Percentiles rank a stretch among this genome's conserved stretches.
Evolutionary conservation across 2,329 filamentous ascomycete species (phyloP).

Genomic region (Stagonosporopsis tanaceti): DNA sequence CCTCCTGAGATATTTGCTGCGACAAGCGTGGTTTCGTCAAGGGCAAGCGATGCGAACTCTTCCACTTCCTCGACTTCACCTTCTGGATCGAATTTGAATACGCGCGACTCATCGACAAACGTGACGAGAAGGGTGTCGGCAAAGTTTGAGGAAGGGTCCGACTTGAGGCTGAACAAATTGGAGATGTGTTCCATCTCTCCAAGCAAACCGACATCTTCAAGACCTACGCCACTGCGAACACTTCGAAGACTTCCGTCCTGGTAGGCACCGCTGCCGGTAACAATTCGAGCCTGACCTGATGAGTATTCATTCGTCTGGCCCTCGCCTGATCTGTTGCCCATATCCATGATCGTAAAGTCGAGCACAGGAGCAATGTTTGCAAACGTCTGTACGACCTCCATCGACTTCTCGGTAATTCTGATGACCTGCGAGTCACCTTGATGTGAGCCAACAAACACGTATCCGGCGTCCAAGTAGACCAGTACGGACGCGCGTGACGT

Average conservation of each 20-base stretch:
- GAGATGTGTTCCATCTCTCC: slow-evolving; percentile 79
- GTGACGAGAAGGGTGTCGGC: slow-evolving; percentile 80
- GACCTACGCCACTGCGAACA: slow-evolving; percentile 89
- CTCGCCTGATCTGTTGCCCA: slow-evolving; percentile 84
- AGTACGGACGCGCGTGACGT: slow-evolving; percentile 81
- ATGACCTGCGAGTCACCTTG: slow-evolving; percentile 91
- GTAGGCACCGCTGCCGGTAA: slow-evolving; percentile 90
- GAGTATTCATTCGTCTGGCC: slow-evolving; percentile 88
- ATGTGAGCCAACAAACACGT: slow-evolving; percentile 89
- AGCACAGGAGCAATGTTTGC: slow-evolving; percentile 89
- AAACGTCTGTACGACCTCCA: slow-evolving; percentile 77
- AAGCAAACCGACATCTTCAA: slow-evolving; percentile 85
- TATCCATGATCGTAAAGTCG: slow-evolving; percentile 95
- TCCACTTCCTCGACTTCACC: slow-evolving; percentile 88
- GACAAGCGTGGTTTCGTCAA: slow-evolving; percentile 77
- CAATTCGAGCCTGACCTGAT: slow-evolving; percentile 90
- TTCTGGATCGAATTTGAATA: slow-evolving; percentile 76
- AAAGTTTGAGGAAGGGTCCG: slow-evolving; percentile 58
- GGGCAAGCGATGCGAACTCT: slow-evolving; percentile 72
- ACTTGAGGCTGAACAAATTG: slow-evolving; percentile 73
- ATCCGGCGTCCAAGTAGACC: slow-evolving; percentile 76
- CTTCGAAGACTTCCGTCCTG: slow-evolving; percentile 88
- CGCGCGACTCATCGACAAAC: slow-evolving; percentile 81
- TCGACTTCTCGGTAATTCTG: slow-evolving; percentile 65
- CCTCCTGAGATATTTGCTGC: slow-evolving; percentile 70